These are phyloP conservation scores for Talaromyces sp. DNA, from an alignment of 2,329 filamentous ascomycete genomes.

Conservation along the genomic window DNA sequence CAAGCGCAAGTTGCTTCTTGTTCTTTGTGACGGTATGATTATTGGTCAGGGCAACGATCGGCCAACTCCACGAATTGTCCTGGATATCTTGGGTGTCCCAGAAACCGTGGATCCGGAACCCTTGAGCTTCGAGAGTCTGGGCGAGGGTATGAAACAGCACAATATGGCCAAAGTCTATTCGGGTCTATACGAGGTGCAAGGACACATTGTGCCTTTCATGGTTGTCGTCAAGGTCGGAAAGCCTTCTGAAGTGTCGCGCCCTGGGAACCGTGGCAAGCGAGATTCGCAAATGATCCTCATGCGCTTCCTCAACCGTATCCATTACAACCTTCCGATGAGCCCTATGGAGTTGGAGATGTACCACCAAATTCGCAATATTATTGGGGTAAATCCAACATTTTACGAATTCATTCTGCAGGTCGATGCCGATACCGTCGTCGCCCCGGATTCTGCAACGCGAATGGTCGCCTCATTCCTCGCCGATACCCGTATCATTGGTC, in stretches of 20 bases:
- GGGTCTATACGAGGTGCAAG: slow-evolving; percentile 93
- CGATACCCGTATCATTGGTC: slow-evolving; percentile 87
- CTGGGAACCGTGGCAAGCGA: slow-evolving; percentile 97
- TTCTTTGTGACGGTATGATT: slow-evolving; percentile 98
- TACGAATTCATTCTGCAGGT: slow-evolving; percentile 97
- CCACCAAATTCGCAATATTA: slow-evolving; percentile 97
- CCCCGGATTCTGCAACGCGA: slow-evolving; percentile 80
- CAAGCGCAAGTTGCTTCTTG: slow-evolving; percentile 89
- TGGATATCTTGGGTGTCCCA: slow-evolving; percentile 93
- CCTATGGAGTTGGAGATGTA: slow-evolving; percentile 97
- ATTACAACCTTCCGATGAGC: slow-evolving; percentile 95
- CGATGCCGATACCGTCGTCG: slow-evolving; percentile 94
- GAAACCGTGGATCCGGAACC: slow-evolving; percentile 93
- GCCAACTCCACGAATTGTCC: slow-evolving; percentile 88
- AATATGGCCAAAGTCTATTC: slow-evolving; percentile 99
- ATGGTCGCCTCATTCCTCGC: slow-evolving; percentile 88
- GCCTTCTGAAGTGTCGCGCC: slow-evolving; percentile 66
- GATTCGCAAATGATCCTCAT: slow-evolving; percentile 98
- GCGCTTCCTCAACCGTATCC: slow-evolving; percentile 98
- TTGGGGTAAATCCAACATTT: slow-evolving; percentile 96
- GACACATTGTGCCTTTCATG: slow-evolving; percentile 95
- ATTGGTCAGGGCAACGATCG: slow-evolving; percentile 97
- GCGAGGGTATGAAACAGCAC: slow-evolving; percentile 94
- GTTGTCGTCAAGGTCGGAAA: slow-evolving; percentile 95
- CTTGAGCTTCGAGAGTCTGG: slow-evolving; percentile 91